These are phyloP conservation scores for Peronosclerospora sorghi DNA, from an alignment of 352 stramenopile species.

Conservation along the genomic window DNA sequence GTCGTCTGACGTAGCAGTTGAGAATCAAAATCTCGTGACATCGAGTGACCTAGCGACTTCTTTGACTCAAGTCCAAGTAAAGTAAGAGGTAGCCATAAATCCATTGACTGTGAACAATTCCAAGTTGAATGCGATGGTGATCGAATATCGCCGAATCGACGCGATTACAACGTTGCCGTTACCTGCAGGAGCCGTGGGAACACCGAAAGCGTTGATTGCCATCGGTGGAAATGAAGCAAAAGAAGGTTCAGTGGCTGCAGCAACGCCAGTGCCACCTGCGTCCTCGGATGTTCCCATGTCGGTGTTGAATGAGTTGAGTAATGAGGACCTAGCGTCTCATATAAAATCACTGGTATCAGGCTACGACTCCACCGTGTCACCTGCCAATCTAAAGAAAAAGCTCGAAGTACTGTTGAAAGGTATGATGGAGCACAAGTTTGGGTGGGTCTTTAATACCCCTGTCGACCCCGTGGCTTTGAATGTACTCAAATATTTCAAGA, in stretches of 20 bases:
- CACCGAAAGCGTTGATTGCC: slow-evolving; percentile 21
- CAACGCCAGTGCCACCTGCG: slow-evolving; percentile 20
- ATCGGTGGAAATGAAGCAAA: slow-evolving; percentile 7
- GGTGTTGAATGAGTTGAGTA: slow-evolving; percentile 85
- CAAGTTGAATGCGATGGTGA: slow-evolving; percentile 81
- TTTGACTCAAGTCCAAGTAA: slow-evolving; percentile 6
- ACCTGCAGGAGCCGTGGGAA: slow-evolving; percentile 22
- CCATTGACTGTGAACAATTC: slow-evolving; percentile 78
- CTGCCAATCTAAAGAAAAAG: slow-evolving; percentile 85
- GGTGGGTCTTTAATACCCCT: slow-evolving; percentile 94
- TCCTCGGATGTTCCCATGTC: slow-evolving; percentile 61
- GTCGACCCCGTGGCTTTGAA: slow-evolving; percentile 95
- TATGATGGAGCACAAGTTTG: slow-evolving; percentile 94
- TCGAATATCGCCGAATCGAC: slow-evolving; percentile 66
- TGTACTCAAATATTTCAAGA: slow-evolving; percentile 98
- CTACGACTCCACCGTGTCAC: slow-evolving; percentile 81
- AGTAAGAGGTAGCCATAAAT: slow-evolving; percentile 34
- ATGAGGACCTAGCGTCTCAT: slow-evolving; percentile 91
- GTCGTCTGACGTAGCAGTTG: slow-evolving; percentile 3
- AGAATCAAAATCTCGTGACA: slow-evolving; percentile 17
- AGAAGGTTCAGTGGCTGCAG: slow-evolving; percentile 5
- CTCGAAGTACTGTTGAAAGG: slow-evolving; percentile 88
- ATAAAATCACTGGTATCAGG: slow-evolving; percentile 87
- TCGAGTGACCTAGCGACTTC: neutral
- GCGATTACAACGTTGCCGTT: slow-evolving; percentile 24